Conservation (phyloP, 495 filamentous ascomycete species). For the Cercophora samala region DNA sequence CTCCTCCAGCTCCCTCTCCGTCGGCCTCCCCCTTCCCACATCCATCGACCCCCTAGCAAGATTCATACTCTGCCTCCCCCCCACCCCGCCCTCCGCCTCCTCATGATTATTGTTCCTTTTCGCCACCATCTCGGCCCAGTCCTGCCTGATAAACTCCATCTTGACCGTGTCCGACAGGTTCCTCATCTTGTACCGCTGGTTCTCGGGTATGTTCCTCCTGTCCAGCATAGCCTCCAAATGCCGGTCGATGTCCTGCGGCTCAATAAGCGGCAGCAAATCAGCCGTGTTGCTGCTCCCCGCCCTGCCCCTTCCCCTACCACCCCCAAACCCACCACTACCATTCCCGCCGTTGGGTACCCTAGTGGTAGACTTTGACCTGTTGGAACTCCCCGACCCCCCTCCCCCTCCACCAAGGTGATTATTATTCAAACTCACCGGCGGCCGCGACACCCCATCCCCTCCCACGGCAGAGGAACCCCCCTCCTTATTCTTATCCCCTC, state of each 20-base stretch:
- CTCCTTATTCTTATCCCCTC: conserved; percentile 5
- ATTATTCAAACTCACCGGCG: background rate
- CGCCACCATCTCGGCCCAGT: conserved; percentile 63
- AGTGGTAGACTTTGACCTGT: background rate
- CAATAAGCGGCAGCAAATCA: conserved; percentile 27
- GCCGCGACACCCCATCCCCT: background rate
- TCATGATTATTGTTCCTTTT: conserved; percentile 34
- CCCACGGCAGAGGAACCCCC: background rate
- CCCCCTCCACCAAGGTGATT: background rate
- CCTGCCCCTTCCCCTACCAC: background rate
- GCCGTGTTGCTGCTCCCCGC: conserved; percentile 7
- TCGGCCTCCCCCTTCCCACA: conserved; percentile 1
- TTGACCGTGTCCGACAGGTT: conserved; percentile 85
- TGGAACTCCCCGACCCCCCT: background rate
- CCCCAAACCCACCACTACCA: too few species aligned
- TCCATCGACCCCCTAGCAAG: background rate
- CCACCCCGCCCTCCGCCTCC: background rate
- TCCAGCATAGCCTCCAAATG: conserved; percentile 70
- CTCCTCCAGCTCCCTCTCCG: conserved; percentile 21
- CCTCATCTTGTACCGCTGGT: conserved; percentile 91
- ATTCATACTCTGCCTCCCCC: background rate
- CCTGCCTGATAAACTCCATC: conserved; percentile 87
- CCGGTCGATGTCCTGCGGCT: conserved; percentile 49
- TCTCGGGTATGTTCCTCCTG: conserved; percentile 85
- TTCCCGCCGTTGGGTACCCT: background rate